These are phyloP conservation scores for Tulasnella calospora DNA, from an alignment of 768 basidiomycete genomes.

Conservation along the genomic window DNA sequence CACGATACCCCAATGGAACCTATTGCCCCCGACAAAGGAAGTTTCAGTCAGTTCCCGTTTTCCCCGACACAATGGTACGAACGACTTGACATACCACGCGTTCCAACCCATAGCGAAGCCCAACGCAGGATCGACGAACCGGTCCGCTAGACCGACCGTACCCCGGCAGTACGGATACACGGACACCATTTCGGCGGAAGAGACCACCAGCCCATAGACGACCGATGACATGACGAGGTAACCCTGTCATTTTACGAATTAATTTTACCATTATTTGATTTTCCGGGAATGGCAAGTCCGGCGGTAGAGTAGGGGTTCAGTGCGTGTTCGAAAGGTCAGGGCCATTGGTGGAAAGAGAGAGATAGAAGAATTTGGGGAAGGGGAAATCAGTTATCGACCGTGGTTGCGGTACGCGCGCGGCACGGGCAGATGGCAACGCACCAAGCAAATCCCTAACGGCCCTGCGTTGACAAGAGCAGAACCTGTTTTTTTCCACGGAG, in stretches of 20 bases:
- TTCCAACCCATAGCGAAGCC: constrained; percentile 25
- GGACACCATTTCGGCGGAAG: constrained; percentile 14
- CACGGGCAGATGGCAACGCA: neutral
- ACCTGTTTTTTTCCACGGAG: neutral
- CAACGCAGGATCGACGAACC: constrained; percentile 20
- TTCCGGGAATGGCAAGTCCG: too few species aligned
- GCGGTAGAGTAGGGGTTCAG: too few species aligned
- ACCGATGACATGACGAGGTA: constrained; percentile 8
- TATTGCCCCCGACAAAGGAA: neutral
- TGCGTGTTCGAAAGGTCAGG: too few species aligned
- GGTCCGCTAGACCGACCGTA: constrained; percentile 13
- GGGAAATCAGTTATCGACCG: too few species aligned
- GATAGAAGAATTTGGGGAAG: too few species aligned
- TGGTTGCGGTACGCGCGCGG: too few species aligned
- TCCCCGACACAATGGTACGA: neutral
- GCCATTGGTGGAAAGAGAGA: too few species aligned
- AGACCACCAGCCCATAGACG: constrained; percentile 12
- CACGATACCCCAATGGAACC: constrained; percentile 18
- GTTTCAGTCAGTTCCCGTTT: too few species aligned
- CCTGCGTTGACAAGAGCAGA: constrained; percentile 13
- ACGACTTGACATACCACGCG: constrained; percentile 13
- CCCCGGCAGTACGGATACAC: constrained; percentile 18
- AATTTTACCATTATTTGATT: neutral
- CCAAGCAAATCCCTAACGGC: constrained; percentile 15
- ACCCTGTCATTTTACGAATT: neutral